phyloP scores from a whole-genome alignment of 2,329 filamentous ascomycete genomes.

The Penicillium sp. region DNA sequence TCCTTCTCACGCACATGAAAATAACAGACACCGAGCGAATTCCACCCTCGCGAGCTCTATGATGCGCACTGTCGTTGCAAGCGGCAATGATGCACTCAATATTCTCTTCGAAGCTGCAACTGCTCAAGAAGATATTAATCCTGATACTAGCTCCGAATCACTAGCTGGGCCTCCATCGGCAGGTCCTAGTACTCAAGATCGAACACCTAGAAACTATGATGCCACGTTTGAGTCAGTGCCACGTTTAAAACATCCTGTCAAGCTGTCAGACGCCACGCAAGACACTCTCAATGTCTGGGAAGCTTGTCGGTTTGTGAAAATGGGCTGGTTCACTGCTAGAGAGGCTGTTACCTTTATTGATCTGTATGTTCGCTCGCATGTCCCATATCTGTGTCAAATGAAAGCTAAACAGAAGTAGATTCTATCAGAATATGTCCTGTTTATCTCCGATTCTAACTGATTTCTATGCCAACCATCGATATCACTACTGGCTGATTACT shows the following conservation, averaged over 20 bases:
- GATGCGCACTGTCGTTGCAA: slow-evolving; percentile 51
- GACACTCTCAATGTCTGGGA: slow-evolving; percentile 49
- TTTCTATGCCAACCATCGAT: slow-evolving; percentile 50
- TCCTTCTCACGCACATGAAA: slow-evolving; percentile 13
- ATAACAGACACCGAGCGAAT: slow-evolving; percentile 26
- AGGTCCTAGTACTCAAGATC: slow-evolving; percentile 6
- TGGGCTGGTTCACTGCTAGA: slow-evolving; percentile 56
- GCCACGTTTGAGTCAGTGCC: slow-evolving; percentile 19
- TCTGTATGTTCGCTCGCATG: slow-evolving; percentile 32
- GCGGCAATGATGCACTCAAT: slow-evolving; percentile 54
- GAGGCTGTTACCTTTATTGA: slow-evolving; percentile 56
- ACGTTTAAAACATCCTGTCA: slow-evolving; percentile 26
- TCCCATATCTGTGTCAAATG: background rate
- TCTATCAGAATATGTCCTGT: slow-evolving; percentile 52
- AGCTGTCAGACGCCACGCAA: slow-evolving; percentile 29
- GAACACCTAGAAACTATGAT: slow-evolving; percentile 17
- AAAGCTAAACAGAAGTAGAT: slow-evolving; percentile 25
- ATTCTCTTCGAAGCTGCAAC: slow-evolving; percentile 53
- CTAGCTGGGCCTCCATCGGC: slow-evolving; percentile 21
- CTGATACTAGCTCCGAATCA: slow-evolving; percentile 27
- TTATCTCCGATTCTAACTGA: slow-evolving; percentile 52
- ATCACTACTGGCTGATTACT: slow-evolving; percentile 50
- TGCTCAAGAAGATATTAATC: slow-evolving; percentile 37
- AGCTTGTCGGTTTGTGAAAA: slow-evolving; percentile 52
- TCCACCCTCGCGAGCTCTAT: slow-evolving; percentile 37